Evolutionary conservation across 78 protist species (phyloP), one percentile per base, ranked within the genome.

Genomic region (Planoprotostelium fungivorum): DNA sequence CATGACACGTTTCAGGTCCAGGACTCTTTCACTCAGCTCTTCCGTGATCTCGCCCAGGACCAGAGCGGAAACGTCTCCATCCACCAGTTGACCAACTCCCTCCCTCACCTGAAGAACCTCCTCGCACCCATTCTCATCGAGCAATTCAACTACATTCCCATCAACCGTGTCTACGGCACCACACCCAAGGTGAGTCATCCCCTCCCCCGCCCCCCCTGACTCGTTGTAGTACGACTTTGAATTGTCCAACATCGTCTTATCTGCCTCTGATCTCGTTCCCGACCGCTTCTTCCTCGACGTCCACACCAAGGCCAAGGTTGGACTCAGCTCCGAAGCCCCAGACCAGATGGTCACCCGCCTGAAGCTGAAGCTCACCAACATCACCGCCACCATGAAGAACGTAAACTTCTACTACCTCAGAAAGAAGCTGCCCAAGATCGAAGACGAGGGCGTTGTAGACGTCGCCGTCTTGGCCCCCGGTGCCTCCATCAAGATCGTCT

Each of bases 51-150:
- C 73, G 73, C 73, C 73, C 73, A 51, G 16, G 73, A 51, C 73
- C 73, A 51, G 73, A 51, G 73, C 73, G 73, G 73, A 51, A 51
- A 51, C 73, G 73, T 51, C 73, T 51, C 73, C 73, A 51, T 51
- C 73, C 31, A 5, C 16, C 73, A 51, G 73, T 16, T 51, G 31
- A 51, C 73, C 73, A 51, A 51, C 73, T 51, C 73, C 16, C 73
- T 51, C 16, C 73, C 73, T 16, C 73, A 51, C 73, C 73, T 51
- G 5, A 51, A 51, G 73, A 51, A 51, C 73, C 73, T 51, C 31
- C 16, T 51, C 31, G 73, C 73, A 5, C 73, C 73, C 73, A 51
- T 51, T 16, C 73, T 51, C 73, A 51, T 51, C 73, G 73, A 51
- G 73, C 73, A 51, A 16, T 51, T 51, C 73, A 51, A 51, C 73